These are phyloP conservation scores for Glycyrrhiza uralensis DNA, from an alignment of 306 rosid genomes.

Conservation along the genomic window DNA sequence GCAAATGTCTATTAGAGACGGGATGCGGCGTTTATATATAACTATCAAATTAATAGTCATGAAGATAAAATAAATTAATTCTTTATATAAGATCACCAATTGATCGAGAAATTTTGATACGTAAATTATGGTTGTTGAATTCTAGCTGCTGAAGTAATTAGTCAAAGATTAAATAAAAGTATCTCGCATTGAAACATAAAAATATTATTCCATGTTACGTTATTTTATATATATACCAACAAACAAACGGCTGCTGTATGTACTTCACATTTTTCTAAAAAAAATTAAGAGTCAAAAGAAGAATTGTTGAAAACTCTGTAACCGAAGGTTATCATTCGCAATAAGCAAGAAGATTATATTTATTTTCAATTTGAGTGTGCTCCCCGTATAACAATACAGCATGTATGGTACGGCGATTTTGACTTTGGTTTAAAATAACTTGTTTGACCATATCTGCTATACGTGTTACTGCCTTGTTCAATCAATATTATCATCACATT, in stretches of 20 bases:
- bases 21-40: no score
- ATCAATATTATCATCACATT: background rate
- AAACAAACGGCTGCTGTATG: background rate
- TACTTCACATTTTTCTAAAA: background rate
- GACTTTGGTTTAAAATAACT: constrained; percentile 26
- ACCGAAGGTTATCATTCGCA: background rate
- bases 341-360: background rate
- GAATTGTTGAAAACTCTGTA: background rate
- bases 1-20: no score
- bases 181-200: background rate
- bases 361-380: constrained; percentile 30
- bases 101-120: background rate
- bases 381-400: background rate
- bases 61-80: no score
- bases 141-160: background rate
- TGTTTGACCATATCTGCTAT: constrained; percentile 19
- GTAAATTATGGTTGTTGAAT: background rate
- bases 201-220: background rate
- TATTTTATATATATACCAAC: no score
- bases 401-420: constrained; percentile 13
- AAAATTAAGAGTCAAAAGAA: background rate
- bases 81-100: no score
- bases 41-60: no score
- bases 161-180: background rate
- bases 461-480: background rate